These are phyloP conservation scores for Raffaelea ambrosiae DNA, from an alignment of 2,329 filamentous ascomycete genomes.

Conservation along the genomic window DNA sequence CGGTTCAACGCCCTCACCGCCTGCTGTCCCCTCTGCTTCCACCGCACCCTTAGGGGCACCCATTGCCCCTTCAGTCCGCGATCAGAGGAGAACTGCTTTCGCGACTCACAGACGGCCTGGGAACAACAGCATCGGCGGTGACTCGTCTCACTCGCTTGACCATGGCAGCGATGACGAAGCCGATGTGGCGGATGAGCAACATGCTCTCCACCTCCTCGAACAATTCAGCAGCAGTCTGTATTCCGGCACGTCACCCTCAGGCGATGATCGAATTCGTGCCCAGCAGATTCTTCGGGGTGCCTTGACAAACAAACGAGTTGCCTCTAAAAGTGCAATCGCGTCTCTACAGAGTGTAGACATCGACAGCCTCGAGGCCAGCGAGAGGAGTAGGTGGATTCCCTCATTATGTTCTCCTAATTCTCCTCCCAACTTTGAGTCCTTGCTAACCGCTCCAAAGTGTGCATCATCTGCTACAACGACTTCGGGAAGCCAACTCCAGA, in stretches of 20 bases:
- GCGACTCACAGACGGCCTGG: not conserved
- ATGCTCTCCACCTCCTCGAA: constrained; percentile 1
- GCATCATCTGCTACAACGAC: constrained; percentile 58
- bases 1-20: too few species aligned
- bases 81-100: too few species aligned
- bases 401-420: too few species aligned
- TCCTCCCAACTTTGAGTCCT: too few species aligned
- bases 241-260: not conserved
- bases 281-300: constrained; percentile 39
- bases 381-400: constrained; percentile 33
- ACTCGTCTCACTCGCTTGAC: too few species aligned
- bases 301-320: constrained; percentile 34
- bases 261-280: constrained; percentile 27
- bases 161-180: constrained; percentile 17
- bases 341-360: constrained; percentile 38
- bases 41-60: too few species aligned
- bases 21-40: too few species aligned
- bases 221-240: not conserved
- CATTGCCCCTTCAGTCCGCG: too few species aligned
- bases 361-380: constrained; percentile 33
- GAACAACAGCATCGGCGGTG: too few species aligned
- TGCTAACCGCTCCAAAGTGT: constrained; percentile 30
- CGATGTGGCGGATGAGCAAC: constrained; percentile 3
- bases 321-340: constrained; percentile 36
- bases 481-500: constrained; percentile 50